Evolutionary conservation across 192 early-diverging fungal genomes (phyloP), one percentile per base, ranked within the genome.

Genomic region (Podila minutissima): DNA sequence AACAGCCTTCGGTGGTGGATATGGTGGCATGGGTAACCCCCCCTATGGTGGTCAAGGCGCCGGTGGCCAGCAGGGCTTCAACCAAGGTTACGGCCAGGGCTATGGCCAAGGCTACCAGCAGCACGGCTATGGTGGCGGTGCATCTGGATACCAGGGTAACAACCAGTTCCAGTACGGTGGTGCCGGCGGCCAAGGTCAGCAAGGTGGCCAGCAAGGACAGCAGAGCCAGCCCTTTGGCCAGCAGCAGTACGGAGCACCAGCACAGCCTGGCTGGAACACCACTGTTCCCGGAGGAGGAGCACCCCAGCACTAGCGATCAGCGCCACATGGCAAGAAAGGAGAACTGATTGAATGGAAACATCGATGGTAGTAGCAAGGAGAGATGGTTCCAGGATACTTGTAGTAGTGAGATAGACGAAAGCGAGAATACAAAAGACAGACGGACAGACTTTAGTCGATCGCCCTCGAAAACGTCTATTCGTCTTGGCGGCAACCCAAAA

Each of bases 1-100:
- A 20, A 37, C 59, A 77, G 75, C 75, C 0, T 77, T 65, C 59
- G 75, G 75, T 1, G 83, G 75, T 19, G 83, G 74, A 19, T 66
- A 65, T 31, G 67, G 57, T 6, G 53, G 51, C 24, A 67, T 74
- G 33, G 48, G 71, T 33, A 72, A 70, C 53, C 37, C 50, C 7
- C 74, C 71, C 15, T 83, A 75, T 46, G 58, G 71, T 29, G 63
- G 49, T 11, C 66, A 64, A 28, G 74, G 72, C 12, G 38, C 28
- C 17, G 59, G 55, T 51, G 68, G 62, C 5, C 66, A 66, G 26
- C 60, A 55, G 19, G 66, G 59, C 12, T 75, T 68, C 48, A 62
- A 66, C n/a, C 67, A 77, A 26, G 69, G 69, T 29, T 64, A 51
- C 53, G 72, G 49, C 17, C 71, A 64, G 33, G 51, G 57, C 6